phyloP scores from a whole-genome alignment of 371 early-diverging fungal species.

The Actinomucor elegans region DNA sequence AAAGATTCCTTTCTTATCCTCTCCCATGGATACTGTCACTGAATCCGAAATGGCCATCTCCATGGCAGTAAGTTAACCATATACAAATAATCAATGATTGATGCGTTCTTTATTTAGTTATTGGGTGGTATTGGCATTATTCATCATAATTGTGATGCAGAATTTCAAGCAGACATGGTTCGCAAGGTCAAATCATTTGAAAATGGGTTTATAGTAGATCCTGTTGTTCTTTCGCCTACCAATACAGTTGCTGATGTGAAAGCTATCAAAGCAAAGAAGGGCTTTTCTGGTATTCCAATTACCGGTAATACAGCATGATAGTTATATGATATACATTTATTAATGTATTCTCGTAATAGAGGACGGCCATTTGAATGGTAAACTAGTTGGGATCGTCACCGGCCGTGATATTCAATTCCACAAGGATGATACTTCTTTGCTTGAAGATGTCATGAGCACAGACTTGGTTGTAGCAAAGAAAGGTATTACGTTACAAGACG shows the following conservation, averaged over 20 bases:
- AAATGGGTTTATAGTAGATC: constrained; percentile 96
- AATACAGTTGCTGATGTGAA: constrained; percentile 86
- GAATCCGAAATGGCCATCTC: constrained; percentile 96
- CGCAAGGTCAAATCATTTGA: constrained; percentile 96
- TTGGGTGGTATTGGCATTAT: constrained; percentile 95
- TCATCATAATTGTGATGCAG: constrained; percentile 94
- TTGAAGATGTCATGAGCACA: constrained; percentile 87
- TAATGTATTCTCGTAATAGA: constrained; percentile 32
- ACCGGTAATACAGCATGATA: constrained; percentile 60
- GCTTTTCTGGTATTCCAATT: constrained; percentile 95
- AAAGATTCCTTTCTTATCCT: constrained; percentile 92
- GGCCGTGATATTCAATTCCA: constrained; percentile 94
- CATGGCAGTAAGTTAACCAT: constrained; percentile 85
- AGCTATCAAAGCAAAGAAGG: constrained; percentile 78
- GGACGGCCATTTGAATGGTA: constrained; percentile 82
- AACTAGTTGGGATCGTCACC: constrained; percentile 93
- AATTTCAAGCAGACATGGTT: constrained; percentile 95
- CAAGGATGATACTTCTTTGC: constrained; percentile 51
- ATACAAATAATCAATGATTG: neutral
- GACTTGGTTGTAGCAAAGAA: constrained; percentile 83
- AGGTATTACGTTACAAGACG: constrained; percentile 87
- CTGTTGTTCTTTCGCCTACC: constrained; percentile 78
- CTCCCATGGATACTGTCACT: constrained; percentile 98
- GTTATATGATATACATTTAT: neutral
- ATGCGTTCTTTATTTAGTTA: constrained; percentile 36